Evolutionary conservation across 192 early-diverging fungal species (phyloP).

Genomic region (Phycomyces nitens): DNA sequence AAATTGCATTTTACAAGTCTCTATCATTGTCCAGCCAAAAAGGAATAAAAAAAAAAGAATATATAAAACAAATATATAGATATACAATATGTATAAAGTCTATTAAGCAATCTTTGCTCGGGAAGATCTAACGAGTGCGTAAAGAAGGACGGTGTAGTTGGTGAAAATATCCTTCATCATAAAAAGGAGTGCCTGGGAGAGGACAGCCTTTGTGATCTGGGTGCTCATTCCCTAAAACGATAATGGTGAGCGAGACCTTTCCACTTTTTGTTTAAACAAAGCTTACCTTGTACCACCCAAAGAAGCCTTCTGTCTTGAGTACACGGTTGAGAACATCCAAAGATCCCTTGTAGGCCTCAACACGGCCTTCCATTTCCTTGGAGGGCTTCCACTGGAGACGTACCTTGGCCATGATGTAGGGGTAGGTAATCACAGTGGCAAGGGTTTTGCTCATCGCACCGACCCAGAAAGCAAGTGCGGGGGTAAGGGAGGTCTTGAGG

Average conservation of each 20-base stretch:
- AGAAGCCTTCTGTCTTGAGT: constrained; percentile 71
- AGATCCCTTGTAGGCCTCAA: constrained; percentile 69
- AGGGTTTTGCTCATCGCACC: constrained; percentile 94
- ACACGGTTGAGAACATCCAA: constrained; percentile 85
- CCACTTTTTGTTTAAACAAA: neutral
- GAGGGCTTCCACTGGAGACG: constrained; percentile 88
- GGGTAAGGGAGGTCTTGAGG: constrained; percentile 52
- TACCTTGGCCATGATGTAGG: constrained; percentile 99
- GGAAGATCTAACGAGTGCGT: constrained; percentile 40
- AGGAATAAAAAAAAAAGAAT: no score
- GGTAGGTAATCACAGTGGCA: constrained; percentile 82
- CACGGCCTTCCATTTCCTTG: constrained; percentile 53
- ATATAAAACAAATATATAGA: constrained; percentile 1
- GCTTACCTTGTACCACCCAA: constrained; percentile 90
- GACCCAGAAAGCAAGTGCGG: constrained; percentile 85
- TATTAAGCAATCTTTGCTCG: constrained; percentile 15
- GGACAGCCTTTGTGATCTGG: constrained; percentile 98
- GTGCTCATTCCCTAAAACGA: constrained; percentile 83
- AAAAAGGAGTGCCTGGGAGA: constrained; percentile 96
- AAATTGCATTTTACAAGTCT: no score
- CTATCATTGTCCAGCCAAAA: no score
- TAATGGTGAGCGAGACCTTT: constrained; percentile 4
- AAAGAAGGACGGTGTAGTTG: constrained; percentile 63
- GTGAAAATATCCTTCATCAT: constrained; percentile 93
- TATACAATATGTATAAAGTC: neutral